Conservation (phyloP, 2,329 filamentous ascomycete genomes). For the Aspergillus ustus region DNA sequence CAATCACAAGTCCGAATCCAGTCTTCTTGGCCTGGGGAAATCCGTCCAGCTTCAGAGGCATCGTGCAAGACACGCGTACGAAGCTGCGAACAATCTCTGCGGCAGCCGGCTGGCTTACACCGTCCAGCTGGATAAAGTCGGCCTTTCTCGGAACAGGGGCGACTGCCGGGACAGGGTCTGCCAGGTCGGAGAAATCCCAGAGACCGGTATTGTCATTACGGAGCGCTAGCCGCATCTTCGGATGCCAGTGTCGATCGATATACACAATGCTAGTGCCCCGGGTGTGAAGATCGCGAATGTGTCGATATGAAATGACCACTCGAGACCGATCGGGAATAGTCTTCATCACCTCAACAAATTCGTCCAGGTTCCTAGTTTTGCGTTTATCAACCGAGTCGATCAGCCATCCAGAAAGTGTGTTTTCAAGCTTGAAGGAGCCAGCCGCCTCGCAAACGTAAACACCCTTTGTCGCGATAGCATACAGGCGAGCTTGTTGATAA, state of each 20-base stretch:
- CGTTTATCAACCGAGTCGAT: constrained; percentile 91
- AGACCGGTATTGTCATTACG: constrained; percentile 88
- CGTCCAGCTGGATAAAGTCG: constrained; percentile 89
- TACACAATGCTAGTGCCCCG: constrained; percentile 90
- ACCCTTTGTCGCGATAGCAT: constrained; percentile 88
- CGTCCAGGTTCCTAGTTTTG: constrained; percentile 82
- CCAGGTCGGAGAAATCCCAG: constrained; percentile 92
- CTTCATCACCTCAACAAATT: constrained; percentile 91
- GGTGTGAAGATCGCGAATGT: constrained; percentile 91
- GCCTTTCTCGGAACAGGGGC: constrained; percentile 75
- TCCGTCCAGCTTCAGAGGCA: constrained; percentile 97
- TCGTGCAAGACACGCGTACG: constrained; percentile 86
- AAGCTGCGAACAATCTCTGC: constrained; percentile 94
- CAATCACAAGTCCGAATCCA: constrained; percentile 95
- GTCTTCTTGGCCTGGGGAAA: constrained; percentile 94
- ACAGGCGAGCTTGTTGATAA: constrained; percentile 95
- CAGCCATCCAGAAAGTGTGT: constrained; percentile 88
- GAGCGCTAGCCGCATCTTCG: constrained; percentile 89
- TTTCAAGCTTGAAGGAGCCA: constrained; percentile 93
- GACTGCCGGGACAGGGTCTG: constrained; percentile 76
- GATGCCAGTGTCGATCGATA: constrained; percentile 93
- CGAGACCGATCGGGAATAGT: constrained; percentile 78
- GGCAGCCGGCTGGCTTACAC: constrained; percentile 85
- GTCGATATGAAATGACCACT: constrained; percentile 93
- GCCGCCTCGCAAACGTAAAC: constrained; percentile 95